A percentile compares a stretch with the other conserved stretches of the same genome.
phyloP scores from a whole-genome alignment of 805 yeast species.

The Pichia nakasei region DNA sequence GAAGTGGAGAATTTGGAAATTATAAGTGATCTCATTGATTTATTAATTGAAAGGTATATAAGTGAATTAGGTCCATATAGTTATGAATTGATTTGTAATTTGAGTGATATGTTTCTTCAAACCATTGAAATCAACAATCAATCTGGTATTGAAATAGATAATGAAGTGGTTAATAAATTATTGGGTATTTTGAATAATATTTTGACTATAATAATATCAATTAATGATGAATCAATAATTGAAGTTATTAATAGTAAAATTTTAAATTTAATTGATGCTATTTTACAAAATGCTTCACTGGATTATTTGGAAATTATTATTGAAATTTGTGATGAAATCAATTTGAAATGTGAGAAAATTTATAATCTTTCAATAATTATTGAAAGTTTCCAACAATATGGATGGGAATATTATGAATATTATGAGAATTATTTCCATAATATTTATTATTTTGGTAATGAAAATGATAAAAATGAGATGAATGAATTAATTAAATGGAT shows the following conservation, averaged over 20 bases:
- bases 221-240: slow-evolving; percentile 62
- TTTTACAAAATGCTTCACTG: slow-evolving; percentile 55
- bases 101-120: slow-evolving; percentile 65
- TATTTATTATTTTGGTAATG: slow-evolving; percentile 34
- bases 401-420: slow-evolving; percentile 40
- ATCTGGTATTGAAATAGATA: slow-evolving; percentile 34
- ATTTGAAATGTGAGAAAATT: slow-evolving; percentile 43
- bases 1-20: slow-evolving; percentile 77
- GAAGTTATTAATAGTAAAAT: slow-evolving; percentile 44
- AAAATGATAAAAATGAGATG: slow-evolving; percentile 14
- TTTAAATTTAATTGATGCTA: slow-evolving; percentile 59
- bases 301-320: slow-evolving; percentile 72
- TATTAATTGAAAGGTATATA: slow-evolving; percentile 78
- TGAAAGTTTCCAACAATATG: slow-evolving; percentile 39
- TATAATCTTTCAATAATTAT: slow-evolving; percentile 29
- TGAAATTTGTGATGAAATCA: slow-evolving; percentile 61
- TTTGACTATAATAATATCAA: slow-evolving; percentile 69
- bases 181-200: slow-evolving; percentile 74
- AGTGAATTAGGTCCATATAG: slow-evolving; percentile 89
- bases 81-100: slow-evolving; percentile 49
- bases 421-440: slow-evolving; percentile 42
- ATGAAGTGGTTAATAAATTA: slow-evolving; percentile 62
- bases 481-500: slow-evolving; percentile 17
- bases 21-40: slow-evolving; percentile 84
- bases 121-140: slow-evolving; percentile 35